Conservation (phyloP, 768 basidiomycete species). For the Neoboletus subvelutipes region DNA sequence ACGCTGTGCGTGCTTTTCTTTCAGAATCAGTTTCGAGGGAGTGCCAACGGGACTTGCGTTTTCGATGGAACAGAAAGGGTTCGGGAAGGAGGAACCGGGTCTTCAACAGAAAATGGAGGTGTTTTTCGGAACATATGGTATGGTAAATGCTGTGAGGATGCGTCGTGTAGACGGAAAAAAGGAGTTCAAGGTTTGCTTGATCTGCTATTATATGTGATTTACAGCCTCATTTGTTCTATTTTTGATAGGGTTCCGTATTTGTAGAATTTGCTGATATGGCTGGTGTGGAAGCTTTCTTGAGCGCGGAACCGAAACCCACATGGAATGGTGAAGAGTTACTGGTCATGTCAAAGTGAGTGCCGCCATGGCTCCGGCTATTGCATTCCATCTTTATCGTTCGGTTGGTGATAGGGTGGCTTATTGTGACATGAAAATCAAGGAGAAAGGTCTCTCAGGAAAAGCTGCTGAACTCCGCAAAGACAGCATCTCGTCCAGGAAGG, state of each 20-base stretch:
- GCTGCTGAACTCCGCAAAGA: conserved; percentile 61
- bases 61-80: conserved; percentile 70
- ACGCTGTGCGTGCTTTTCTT: conserved; percentile 65
- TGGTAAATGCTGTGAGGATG: conserved; percentile 83
- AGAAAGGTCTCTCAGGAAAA: conserved; percentile 83
- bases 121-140: conserved; percentile 78
- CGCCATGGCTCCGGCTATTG: not conserved
- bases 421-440: conserved; percentile 94
- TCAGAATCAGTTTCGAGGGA: not conserved
- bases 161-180: conserved; percentile 75
- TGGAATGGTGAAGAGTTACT: conserved; percentile 76
- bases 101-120: conserved; percentile 74
- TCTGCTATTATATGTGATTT: not conserved
- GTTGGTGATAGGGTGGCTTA: conserved; percentile 64
- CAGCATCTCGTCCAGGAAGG: conserved; percentile 46
- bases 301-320: conserved; percentile 75
- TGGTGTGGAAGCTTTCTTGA: conserved; percentile 72
- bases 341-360: conserved; percentile 82
- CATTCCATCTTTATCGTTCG: not conserved
- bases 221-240: not conserved
- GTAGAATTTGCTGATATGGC: conserved; percentile 78
- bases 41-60: not conserved
- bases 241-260: conserved; percentile 84
- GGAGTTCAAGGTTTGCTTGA: conserved; percentile 74
- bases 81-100: conserved; percentile 61